Evolutionary conservation across 495 filamentous ascomycete genomes (phyloP).

Genomic region (Delitschia confertaspora): DNA sequence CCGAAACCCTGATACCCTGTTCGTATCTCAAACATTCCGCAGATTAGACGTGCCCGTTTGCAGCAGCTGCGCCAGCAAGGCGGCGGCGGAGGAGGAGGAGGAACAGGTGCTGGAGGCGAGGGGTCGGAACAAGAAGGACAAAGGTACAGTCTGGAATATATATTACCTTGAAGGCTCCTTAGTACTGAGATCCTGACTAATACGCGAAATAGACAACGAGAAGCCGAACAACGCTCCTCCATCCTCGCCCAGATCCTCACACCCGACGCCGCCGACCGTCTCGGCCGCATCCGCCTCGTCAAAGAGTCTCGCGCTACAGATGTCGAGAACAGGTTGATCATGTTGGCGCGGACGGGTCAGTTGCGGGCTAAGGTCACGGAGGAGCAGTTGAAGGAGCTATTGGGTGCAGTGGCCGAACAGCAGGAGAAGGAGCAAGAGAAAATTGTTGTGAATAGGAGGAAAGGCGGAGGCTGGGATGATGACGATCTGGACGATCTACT

Average conservation of each 20-base stretch:
- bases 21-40: conserved; percentile 4
- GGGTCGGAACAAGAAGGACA: conserved; percentile 55
- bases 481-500: conserved; percentile 64
- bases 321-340: conserved; percentile 86
- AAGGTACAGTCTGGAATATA: too few relatives aligned
- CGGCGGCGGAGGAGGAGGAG: conserved; percentile 33
- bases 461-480: conserved; percentile 79
- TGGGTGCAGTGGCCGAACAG: conserved; percentile 61
- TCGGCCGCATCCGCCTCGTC: conserved; percentile 89
- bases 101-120: conserved; percentile 40
- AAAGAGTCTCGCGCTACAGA: conserved; percentile 85
- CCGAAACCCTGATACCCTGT: too few relatives aligned
- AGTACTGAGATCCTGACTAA: too few relatives aligned
- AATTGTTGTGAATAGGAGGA: conserved; percentile 74
- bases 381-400: conserved; percentile 81
- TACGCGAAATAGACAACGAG: conserved; percentile 34
- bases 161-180: too few relatives aligned
- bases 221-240: conserved; percentile 60
- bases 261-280: conserved; percentile 84
- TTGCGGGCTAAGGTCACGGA: conserved; percentile 82
- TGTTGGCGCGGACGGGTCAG: conserved; percentile 80
- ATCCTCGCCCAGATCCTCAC: conserved; percentile 88
- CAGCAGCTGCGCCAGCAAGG: conserved; percentile 78
- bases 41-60: conserved; percentile 85
- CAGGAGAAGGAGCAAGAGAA: conserved; percentile 58